Conservation (phyloP, 176 grass and related monocot genomes). For the sorghum (Sorghum bicolor) region Sorghum_bicolor_NCBIv3 NC_012878.2:57576501-57577000, state of each 20-base stretch:
- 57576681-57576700: neutral
- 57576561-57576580: neutral
- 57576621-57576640: no score
- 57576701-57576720: neutral
- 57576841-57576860: neutral
- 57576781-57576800: neutral
- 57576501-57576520: slow-evolving; percentile 96
- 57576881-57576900: neutral
- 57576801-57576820: neutral
- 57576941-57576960: neutral
- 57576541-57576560: neutral
- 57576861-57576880: neutral
- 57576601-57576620: no score
- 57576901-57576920: neutral
- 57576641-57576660: no score
- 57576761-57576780: neutral
- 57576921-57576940: neutral
- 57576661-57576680: no score
- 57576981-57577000: neutral
- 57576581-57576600: no score
- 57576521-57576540: slow-evolving; percentile 79
- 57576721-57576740: neutral
- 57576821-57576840: neutral
- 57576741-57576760: neutral
- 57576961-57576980: neutral